These are phyloP conservation scores for Torulaspora pretoriensis DNA, from an alignment of 1,139 yeast species.

Conservation along the genomic window DNA sequence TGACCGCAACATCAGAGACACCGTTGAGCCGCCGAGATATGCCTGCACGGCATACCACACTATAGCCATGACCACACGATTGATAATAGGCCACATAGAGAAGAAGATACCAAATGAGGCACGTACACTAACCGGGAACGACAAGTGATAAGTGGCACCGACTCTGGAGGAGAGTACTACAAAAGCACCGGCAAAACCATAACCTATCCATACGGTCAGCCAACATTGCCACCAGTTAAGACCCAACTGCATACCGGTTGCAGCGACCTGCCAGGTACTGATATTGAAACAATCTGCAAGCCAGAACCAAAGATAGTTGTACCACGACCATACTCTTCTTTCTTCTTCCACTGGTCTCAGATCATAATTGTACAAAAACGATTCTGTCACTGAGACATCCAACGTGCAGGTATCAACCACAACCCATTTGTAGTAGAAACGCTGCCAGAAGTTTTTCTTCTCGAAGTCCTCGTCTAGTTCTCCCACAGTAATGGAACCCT, in stretches of 20 bases:
- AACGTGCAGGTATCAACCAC: conserved; percentile 28
- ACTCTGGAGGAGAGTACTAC: conserved; percentile 63
- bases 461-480: conserved; percentile 11
- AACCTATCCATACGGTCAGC: conserved; percentile 79
- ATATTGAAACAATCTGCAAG: conserved; percentile 82
- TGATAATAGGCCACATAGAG: conserved; percentile 73
- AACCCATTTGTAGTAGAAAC: conserved; percentile 25
- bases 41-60: conserved; percentile 85
- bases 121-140: conserved; percentile 73
- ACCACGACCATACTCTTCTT: conserved; percentile 78
- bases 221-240: conserved; percentile 88
- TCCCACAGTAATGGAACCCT: conserved; percentile 2
- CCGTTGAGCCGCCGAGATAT: conserved; percentile 78
- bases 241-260: conserved; percentile 71
- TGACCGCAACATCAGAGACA: conserved; percentile 63
- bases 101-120: conserved; percentile 76
- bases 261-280: conserved; percentile 87
- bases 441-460: conserved; percentile 24
- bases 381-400: conserved; percentile 38
- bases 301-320: conserved; percentile 75
- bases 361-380: conserved; percentile 67
- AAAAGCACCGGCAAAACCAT: conserved; percentile 55
- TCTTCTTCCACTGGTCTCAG: conserved; percentile 62
- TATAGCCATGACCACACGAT: conserved; percentile 77
- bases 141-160: conserved; percentile 70